Evolutionary conservation across 2,329 filamentous ascomycete genomes (phyloP).

Genomic region (Teratosphaeria viscida): DNA sequence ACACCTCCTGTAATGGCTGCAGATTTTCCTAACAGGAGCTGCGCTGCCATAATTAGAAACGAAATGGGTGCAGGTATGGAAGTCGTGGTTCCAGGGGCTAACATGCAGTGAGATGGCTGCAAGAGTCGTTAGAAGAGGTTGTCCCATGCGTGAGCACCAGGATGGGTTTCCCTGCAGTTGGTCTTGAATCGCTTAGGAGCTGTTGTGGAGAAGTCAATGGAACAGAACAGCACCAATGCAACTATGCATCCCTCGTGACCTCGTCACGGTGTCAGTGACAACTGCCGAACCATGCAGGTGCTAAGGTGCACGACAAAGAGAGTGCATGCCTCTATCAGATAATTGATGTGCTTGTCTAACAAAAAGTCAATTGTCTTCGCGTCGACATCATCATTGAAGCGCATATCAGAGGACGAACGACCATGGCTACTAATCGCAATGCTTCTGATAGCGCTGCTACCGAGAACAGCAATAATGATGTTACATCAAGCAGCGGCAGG

Average conservation of each 20-base stretch:
- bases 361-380: too few species aligned
- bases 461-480: neutral
- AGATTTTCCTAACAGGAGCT: conserved; percentile 59
- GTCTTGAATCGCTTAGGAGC: too few species aligned
- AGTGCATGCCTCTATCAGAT: neutral
- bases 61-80: too few species aligned
- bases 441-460: neutral
- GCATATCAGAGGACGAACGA: neutral
- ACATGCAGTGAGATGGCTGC: too few species aligned
- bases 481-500: neutral
- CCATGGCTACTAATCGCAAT: neutral
- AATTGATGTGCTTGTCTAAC: neutral
- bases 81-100: too few species aligned
- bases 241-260: neutral
- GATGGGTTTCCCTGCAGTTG: too few species aligned
- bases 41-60: neutral
- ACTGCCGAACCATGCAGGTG: neutral
- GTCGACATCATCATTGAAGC: too few species aligned
- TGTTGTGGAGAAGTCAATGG: neutral
- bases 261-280: neutral
- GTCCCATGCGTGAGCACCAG: too few species aligned
- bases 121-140: too few species aligned
- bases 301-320: too few species aligned
- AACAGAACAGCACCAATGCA: neutral
- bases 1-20: conserved; percentile 80